phyloP scores from a whole-genome alignment of 2,329 filamentous ascomycete species.

The Cladosporium austrohemisphaericum region DNA sequence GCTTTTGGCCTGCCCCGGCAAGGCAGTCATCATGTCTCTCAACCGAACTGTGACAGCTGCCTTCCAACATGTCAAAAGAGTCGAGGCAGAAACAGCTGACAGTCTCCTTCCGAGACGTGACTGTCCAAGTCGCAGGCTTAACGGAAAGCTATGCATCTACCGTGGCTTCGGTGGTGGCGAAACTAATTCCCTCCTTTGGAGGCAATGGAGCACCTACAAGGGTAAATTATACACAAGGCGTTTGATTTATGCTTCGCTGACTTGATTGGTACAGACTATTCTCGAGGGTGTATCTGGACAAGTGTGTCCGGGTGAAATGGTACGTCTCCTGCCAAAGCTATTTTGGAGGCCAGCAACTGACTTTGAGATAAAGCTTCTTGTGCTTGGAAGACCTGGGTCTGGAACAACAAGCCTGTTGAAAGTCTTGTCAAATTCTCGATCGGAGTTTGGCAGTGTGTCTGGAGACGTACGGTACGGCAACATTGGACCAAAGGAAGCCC shows the following conservation, averaged over 20 bases:
- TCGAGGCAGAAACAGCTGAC: conserved; percentile 3
- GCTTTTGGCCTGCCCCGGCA: too few species aligned
- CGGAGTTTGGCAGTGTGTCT: conserved; percentile 19
- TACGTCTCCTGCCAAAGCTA: conserved; percentile 60
- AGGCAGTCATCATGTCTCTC: too few species aligned
- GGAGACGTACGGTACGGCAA: conserved; percentile 52
- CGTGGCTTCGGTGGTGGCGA: conserved; percentile 4
- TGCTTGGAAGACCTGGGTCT: conserved; percentile 39
- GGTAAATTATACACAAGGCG: neutral
- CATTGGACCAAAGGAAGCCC: conserved; percentile 39
- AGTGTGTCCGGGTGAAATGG: conserved; percentile 9
- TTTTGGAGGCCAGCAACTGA: conserved; percentile 47
- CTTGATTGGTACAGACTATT: neutral
- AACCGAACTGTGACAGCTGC: too few species aligned
- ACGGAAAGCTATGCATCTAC: conserved; percentile 6
- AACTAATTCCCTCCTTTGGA: neutral
- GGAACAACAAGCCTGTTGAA: conserved; percentile 68
- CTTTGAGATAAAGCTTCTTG: conserved; percentile 48
- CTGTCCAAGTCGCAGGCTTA: conserved; percentile 8
- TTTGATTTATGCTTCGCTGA: neutral
- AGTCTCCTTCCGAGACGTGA: conserved; percentile 7
- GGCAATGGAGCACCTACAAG: neutral
- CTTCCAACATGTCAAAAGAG: too few species aligned
- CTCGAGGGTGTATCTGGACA: conserved; percentile 5
- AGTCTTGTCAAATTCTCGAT: conserved; percentile 59